Percentiles rank a stretch among this genome's conserved stretches.
These are phyloP conservation scores for Salinomyces thailandicus DNA, from an alignment of 2,329 filamentous ascomycete genomes.

Conservation along the genomic window DNA sequence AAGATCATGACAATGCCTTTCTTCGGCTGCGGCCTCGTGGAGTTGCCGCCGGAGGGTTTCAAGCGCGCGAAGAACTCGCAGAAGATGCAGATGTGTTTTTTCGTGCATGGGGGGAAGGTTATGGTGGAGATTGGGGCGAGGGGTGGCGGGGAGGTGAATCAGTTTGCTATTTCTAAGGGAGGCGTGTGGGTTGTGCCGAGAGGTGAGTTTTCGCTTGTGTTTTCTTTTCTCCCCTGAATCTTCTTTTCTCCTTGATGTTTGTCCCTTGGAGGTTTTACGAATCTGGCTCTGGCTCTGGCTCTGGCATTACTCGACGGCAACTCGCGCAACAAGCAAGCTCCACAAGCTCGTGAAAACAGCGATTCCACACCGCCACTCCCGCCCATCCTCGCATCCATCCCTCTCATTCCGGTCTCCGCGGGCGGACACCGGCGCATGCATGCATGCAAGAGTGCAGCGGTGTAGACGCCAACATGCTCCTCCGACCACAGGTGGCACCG, in stretches of 20 bases:
- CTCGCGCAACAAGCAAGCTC: too few relatives aligned
- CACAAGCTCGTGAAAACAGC: too few relatives aligned
- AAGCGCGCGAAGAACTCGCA: conserved; percentile 88
- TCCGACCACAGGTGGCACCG: too few relatives aligned
- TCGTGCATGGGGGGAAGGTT: conserved; percentile 74
- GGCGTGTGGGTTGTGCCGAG: conserved; percentile 91
- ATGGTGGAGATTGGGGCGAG: conserved; percentile 55
- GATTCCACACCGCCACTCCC: too few relatives aligned
- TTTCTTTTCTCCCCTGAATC: conserved; percentile 1
- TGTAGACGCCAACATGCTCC: too few relatives aligned
- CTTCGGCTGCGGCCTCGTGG: conserved; percentile 82
- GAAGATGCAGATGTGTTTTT: conserved; percentile 96
- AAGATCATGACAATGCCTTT: conserved; percentile 79
- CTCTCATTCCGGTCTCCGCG: too few relatives aligned
- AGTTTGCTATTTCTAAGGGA: conserved; percentile 75
- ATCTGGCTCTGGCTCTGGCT: too few relatives aligned
- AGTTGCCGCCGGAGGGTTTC: conserved; percentile 69
- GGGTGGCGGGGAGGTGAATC: conserved; percentile 42
- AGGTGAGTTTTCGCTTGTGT: conserved; percentile 61
- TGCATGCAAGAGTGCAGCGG: too few relatives aligned
- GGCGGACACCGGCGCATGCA: too few relatives aligned
- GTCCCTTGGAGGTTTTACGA: too few relatives aligned
- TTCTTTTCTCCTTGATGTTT: not conserved
- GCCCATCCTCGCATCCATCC: too few relatives aligned
- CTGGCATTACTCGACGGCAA: too few relatives aligned